Evolutionary conservation across 2,329 filamentous ascomycete species (phyloP), one percentile per base, ranked within the genome.

Genomic region (Calonectria henricotiae): DNA sequence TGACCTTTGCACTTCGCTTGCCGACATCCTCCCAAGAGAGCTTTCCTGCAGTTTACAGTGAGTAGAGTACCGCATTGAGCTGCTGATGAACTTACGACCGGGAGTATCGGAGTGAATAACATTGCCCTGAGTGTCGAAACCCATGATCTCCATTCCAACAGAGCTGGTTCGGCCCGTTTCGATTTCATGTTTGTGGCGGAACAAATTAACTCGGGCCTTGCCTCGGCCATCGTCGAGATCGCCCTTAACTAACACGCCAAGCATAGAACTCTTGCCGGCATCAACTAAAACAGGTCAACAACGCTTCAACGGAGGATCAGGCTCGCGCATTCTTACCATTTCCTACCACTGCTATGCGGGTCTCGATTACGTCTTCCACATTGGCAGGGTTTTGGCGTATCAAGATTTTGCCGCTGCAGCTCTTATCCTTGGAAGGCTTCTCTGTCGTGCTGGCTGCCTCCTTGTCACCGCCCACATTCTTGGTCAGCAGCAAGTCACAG

Each of bases 81-180:
- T 11, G 8, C 20, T 37, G 4, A 9, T 7, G 58, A 25, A 81
- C 84, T 92, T 94, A 81, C 96, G 90, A 1, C 95, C 96, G 2
- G 95, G 93, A 0, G 92, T 93, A 69, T 93, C 93, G 44, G 94
- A 96, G 17, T 91, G 90, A 17, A 98, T 89, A 32, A 98, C 92
- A 30, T 95, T 90, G 32, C 96, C 96, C 66, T 89, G 89, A 62
- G 93, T 94, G 82, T 98, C 95, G 77, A 98, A 99, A 2, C 96
- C 96, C 92, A 98, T 95, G 71, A 98, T 98, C 82, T 99, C 96
- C 95, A 98, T 97, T 47, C 96, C 96, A 0, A 99, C 96, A 0
- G 95, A 98, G 80, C 94, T 98, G 11, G 96, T 99, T 74, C 96
- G 89, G 1, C 96, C 96, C 55, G 94, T 96, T 83, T 99, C 96